Evolutionary conservation across 495 filamentous ascomycete genomes (phyloP), one percentile per base, ranked within the genome.

Genomic region (Podospora pseudopauciseta): DNA sequence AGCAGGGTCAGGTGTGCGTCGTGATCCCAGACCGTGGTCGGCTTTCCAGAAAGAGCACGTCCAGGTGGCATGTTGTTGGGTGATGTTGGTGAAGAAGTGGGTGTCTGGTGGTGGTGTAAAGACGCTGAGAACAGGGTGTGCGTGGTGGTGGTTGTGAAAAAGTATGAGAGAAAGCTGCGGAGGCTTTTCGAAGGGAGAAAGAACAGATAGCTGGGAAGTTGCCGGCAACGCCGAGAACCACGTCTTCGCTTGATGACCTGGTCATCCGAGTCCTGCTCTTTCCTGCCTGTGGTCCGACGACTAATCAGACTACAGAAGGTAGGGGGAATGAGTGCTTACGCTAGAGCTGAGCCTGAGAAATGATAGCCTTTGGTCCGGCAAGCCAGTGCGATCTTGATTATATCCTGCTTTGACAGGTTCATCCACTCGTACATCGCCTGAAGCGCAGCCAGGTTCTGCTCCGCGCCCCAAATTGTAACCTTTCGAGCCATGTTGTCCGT

Each of bases 1-100:
- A 79, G 72, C 16, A 80, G 67, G 13, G 73, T 67, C 18, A 76
- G 66, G 49, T 77, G 78, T n/a, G 77, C 73, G 9, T 76, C 72
- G 20, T 75, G 60, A 18, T 78, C 75, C 77, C 77, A 80, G n/a
- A 34, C 60, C 16, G 77, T 77, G 1, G 72, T 64, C 11, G 65
- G 69, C 60, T 68, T 77, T 58, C n/a, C 55, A 20, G 13, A 26
- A 26, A n/a, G n/a, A 26, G 23, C 39, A 11, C 39, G 39, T 13
- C 5, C 39, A 13, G 39, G 39, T 13, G 9, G 9, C 39, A 49
- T 49, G 39, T 32, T 32, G 30, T 7, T 32, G 30, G 23, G 34
- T 39, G 34, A 39, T 39, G 34, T 39, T 5, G 34, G 34, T 39
- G 34, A 39, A 11, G 34, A 6, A 39, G 5, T 39, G 34, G 5